These are phyloP conservation scores for Euryodendron excelsum DNA, from an alignment of 148 eudicot species.

Conservation along the genomic window DNA sequence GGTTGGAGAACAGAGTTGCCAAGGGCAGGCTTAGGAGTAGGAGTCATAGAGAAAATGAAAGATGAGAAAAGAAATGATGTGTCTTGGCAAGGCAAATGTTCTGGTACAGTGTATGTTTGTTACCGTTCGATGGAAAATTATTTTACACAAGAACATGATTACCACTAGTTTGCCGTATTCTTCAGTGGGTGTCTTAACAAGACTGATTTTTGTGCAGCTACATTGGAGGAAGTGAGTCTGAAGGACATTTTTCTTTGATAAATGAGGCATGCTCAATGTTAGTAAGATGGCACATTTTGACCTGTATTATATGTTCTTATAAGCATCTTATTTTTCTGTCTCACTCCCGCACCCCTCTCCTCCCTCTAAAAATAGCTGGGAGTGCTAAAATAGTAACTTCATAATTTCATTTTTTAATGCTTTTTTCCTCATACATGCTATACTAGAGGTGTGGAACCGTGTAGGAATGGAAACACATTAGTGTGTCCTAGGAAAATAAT, in stretches of 20 bases:
- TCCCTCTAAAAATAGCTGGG: no score
- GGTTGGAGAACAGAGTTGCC: conserved; percentile 89
- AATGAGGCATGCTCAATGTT: conserved; percentile 97
- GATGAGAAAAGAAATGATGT: conserved; percentile 72
- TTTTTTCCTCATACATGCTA: not conserved
- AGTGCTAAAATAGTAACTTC: not conserved
- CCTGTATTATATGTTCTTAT: not conserved
- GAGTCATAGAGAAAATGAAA: conserved; percentile 63
- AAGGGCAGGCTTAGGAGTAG: conserved; percentile 51
- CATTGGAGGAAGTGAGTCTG: conserved; percentile 82
- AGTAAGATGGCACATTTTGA: conserved; percentile 31
- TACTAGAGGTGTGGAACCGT: not conserved
- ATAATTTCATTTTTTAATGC: not conserved
- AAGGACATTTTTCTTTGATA: conserved; percentile 89
- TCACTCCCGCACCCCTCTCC: no score
- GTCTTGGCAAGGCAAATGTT: conserved; percentile 96
- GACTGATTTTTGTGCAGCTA: conserved; percentile 55
- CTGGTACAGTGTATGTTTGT: conserved; percentile 93
- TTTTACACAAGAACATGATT: not conserved
- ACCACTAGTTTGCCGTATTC: not conserved
- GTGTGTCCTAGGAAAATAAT: not conserved
- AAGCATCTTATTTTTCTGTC: not conserved
- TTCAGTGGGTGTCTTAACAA: not conserved
- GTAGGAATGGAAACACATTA: not conserved
- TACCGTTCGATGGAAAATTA: conserved; percentile 1